phyloP scores from a whole-genome alignment of 768 basidiomycete species.

The Dioszegia aurantiaca region DNA sequence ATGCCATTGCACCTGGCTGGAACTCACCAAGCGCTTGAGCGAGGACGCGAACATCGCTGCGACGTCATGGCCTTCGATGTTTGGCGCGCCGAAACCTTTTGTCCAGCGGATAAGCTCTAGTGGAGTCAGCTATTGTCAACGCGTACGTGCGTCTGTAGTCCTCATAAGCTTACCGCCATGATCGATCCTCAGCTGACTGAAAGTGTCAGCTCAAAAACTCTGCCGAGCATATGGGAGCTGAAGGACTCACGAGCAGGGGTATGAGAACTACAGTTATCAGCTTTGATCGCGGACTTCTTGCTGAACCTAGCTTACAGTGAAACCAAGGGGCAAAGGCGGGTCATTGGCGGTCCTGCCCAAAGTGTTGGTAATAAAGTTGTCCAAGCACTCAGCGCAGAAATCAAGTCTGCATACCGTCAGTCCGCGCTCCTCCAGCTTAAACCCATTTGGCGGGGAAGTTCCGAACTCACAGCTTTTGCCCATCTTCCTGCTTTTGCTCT shows the following conservation, averaged over 20 bases:
- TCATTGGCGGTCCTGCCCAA: slow-evolving; percentile 53
- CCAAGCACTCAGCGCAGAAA: slow-evolving; percentile 92
- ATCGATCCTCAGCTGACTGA: slow-evolving; percentile 87
- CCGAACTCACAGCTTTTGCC: slow-evolving; percentile 67
- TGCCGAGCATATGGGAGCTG: neutral
- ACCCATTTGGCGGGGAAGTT: no score
- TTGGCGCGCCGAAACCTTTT: slow-evolving; percentile 91
- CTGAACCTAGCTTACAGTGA: slow-evolving; percentile 66
- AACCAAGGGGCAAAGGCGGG: slow-evolving; percentile 74
- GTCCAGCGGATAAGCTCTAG: slow-evolving; percentile 90
- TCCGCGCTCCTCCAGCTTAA: neutral
- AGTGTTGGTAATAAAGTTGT: slow-evolving; percentile 79
- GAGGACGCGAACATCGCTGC: slow-evolving; percentile 87
- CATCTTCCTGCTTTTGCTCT: slow-evolving; percentile 98
- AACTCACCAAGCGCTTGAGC: slow-evolving; percentile 69
- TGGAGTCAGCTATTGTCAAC: slow-evolving; percentile 15
- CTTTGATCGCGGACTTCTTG: neutral
- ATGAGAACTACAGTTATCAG: slow-evolving; percentile 66
- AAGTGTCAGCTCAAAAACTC: slow-evolving; percentile 12
- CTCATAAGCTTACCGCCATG: slow-evolving; percentile 60
- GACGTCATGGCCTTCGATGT: slow-evolving; percentile 89
- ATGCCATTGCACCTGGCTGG: neutral
- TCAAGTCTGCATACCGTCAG: slow-evolving; percentile 59
- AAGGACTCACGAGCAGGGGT: slow-evolving; percentile 75
- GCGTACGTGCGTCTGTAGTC: neutral